Conservation (phyloP, 2,329 filamentous ascomycete species). For the Myrmaecium sp. region DNA sequence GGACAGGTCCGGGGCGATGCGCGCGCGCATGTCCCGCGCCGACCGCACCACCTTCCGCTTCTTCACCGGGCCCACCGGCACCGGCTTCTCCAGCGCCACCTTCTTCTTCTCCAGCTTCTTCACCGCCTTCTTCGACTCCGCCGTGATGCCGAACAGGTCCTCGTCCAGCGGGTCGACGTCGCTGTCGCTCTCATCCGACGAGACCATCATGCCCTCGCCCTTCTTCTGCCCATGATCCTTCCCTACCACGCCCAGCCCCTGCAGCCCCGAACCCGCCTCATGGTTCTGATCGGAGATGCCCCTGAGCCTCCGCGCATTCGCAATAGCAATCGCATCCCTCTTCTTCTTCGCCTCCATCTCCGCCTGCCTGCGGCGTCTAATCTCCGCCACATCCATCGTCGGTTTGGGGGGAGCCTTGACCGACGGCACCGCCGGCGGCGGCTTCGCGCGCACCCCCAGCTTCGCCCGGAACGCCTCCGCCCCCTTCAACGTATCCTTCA, state of each 20-base stretch:
- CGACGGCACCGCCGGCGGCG: slow-evolving; percentile 15
- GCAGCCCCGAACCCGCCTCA: slow-evolving; percentile 64
- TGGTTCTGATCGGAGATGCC: slow-evolving; percentile 37
- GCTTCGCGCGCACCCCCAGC: slow-evolving; percentile 29
- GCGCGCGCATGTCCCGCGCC: slow-evolving; percentile 83
- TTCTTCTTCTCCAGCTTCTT: slow-evolving; percentile 20
- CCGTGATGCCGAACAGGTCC: slow-evolving; percentile 45
- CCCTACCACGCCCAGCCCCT: slow-evolving; percentile 53
- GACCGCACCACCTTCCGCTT: slow-evolving; percentile 68
- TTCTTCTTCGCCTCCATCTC: slow-evolving; percentile 60
- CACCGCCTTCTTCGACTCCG: slow-evolving; percentile 31
- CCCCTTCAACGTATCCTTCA: slow-evolving; percentile 23
- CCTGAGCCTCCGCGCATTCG: slow-evolving; percentile 44
- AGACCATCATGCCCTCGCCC: slow-evolving; percentile 82
- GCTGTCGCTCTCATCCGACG: slow-evolving; percentile 51
- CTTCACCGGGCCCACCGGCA: slow-evolving; percentile 57
- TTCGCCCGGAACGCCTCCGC: slow-evolving; percentile 11
- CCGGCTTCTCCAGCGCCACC: slow-evolving; percentile 26
- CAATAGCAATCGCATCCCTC: slow-evolving; percentile 55
- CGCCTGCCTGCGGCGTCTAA: slow-evolving; percentile 57
- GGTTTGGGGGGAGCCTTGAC: slow-evolving; percentile 17
- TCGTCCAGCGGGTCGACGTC: slow-evolving; percentile 39
- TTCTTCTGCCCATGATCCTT: slow-evolving; percentile 62
- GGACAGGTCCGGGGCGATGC: slow-evolving; percentile 77
- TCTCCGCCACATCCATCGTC: slow-evolving; percentile 31